Conservation (phyloP, 2,329 filamentous ascomycete genomes). For the Hypoxylon sp. region DNA sequence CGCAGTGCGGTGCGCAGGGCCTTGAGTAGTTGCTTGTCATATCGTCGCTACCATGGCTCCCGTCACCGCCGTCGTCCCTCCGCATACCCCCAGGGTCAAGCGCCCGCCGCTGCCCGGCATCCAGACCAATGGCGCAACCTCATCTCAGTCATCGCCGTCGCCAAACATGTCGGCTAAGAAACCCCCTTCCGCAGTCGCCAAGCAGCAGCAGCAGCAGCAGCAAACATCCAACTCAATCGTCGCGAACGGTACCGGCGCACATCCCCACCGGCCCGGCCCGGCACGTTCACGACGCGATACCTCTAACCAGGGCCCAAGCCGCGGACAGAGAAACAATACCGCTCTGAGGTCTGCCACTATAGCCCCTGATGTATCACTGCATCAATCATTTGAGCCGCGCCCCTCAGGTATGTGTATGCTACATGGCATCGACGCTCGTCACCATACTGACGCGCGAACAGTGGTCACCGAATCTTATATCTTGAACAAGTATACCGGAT, state of each 20-base stretch:
- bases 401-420: constrained; percentile 59
- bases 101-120: constrained; percentile 71
- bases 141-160: constrained; percentile 67
- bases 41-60: constrained; percentile 58
- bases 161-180: constrained; percentile 64
- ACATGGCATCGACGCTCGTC: constrained; percentile 18
- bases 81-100: constrained; percentile 67
- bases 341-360: constrained; percentile 59
- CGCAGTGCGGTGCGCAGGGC: constrained; percentile 19
- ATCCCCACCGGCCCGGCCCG: constrained; percentile 59
- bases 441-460: constrained; percentile 48
- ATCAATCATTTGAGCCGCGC: constrained; percentile 53
- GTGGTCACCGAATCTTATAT: constrained; percentile 81
- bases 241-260: constrained; percentile 53
- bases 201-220: constrained; percentile 51
- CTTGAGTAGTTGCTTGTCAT: constrained; percentile 8
- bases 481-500: constrained; percentile 79
- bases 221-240: constrained; percentile 50
- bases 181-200: constrained; percentile 57
- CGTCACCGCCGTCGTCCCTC: constrained; percentile 51
- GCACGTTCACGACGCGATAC: constrained; percentile 65
- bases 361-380: constrained; percentile 51
- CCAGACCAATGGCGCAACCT: constrained; percentile 68
- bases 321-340: constrained; percentile 60
- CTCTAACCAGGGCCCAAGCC: constrained; percentile 52